Conservation (phyloP, 257 asterid genomes). For the Nicotiana benthamiana region DNA sequence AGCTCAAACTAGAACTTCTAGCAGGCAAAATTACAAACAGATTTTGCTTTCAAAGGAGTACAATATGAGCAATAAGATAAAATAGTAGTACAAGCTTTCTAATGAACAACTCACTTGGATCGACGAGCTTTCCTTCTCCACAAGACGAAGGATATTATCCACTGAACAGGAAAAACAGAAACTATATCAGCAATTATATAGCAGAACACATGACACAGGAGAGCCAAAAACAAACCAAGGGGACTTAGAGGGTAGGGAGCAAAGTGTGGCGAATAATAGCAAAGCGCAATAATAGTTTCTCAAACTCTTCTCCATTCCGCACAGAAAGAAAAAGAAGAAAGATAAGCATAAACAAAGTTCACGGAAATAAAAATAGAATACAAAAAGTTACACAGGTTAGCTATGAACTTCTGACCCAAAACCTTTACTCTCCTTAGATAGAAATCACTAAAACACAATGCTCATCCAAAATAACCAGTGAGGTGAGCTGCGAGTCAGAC, state of each 20-base stretch:
- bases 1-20: neutral
- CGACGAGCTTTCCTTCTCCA: slow-evolving; percentile 71
- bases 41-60: neutral
- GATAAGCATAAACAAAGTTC: neutral
- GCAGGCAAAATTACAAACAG: neutral
- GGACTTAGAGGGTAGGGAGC: neutral
- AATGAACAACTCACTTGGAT: slow-evolving; percentile 57
- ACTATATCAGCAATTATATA: slow-evolving; percentile 23
- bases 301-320: neutral
- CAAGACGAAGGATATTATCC: slow-evolving; percentile 54
- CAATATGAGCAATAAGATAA: neutral
- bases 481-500: neutral
- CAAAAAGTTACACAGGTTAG: neutral
- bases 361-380: neutral
- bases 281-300: neutral
- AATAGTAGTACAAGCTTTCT: neutral
- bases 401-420: neutral
- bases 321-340: neutral
- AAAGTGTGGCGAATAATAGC: neutral
- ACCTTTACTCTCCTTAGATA: neutral
- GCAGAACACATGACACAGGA: neutral
- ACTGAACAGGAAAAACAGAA: slow-evolving; percentile 41
- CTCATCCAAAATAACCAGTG: neutral
- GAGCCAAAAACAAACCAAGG: neutral
- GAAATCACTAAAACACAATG: neutral